Evolutionary conservation across 1,284 basidiomycete genomes (phyloP).

Genomic region (Porodaedalea pini): DNA sequence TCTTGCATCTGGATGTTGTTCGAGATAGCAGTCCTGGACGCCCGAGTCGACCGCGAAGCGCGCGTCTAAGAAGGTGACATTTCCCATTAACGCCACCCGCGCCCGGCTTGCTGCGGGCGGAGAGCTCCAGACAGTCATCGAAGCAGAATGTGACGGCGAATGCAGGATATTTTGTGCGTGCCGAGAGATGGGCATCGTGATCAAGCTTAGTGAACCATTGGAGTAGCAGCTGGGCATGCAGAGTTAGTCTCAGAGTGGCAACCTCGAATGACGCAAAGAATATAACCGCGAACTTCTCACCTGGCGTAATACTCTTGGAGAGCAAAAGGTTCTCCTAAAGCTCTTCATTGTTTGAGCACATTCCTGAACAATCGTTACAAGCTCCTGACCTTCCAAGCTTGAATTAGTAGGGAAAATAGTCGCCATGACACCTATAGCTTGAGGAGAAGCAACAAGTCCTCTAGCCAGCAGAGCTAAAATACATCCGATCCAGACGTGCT

Average conservation of each 20-base stretch:
- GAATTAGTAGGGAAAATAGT: conserved; percentile 44
- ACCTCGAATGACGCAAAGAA: background rate
- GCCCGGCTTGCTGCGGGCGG: conserved; percentile 40
- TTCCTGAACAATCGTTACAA: background rate
- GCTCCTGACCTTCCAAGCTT: conserved; percentile 36
- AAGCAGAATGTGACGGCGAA: conserved; percentile 42
- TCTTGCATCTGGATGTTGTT: conserved; percentile 47
- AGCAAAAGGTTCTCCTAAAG: conserved; percentile 52
- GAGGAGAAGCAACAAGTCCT: conserved; percentile 38
- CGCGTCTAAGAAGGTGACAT: conserved; percentile 41
- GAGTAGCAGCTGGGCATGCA: conserved; percentile 43
- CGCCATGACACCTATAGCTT: conserved; percentile 46
- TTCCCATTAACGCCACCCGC: conserved; percentile 57
- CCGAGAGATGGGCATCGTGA: conserved; percentile 61
- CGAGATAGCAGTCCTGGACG: conserved; percentile 43
- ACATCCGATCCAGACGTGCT: background rate
- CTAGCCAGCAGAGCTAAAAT: conserved; percentile 42
- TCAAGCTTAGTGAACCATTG: conserved; percentile 58
- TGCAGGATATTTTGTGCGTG: conserved; percentile 55
- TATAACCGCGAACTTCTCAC: conserved; percentile 24
- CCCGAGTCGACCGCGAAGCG: conserved; percentile 31
- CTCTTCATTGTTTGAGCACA: background rate
- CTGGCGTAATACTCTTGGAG: conserved; percentile 59
- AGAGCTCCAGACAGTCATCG: conserved; percentile 49
- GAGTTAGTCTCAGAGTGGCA: background rate